Conservation (phyloP, 345 rosid genomes). For the Theobroma cacao region DNA sequence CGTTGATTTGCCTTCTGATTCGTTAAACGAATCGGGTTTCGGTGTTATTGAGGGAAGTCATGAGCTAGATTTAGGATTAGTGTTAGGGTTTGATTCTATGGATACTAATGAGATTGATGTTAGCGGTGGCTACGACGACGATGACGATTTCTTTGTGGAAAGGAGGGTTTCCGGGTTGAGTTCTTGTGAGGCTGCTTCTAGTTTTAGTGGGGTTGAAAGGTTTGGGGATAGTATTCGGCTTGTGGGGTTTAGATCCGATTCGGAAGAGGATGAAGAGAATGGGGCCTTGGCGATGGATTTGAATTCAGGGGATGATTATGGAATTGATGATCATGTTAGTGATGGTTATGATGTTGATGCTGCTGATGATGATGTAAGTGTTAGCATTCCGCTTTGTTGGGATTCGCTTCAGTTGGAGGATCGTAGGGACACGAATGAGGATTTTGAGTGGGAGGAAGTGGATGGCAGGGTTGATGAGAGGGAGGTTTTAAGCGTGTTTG, state of each 20-base stretch:
- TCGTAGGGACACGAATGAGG: slow-evolving; percentile 55
- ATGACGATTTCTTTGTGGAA: slow-evolving; percentile 48
- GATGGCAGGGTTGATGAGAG: slow-evolving; percentile 68
- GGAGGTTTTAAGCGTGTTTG: slow-evolving; percentile 51
- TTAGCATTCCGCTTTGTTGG: slow-evolving; percentile 60
- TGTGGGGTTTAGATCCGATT: slow-evolving; percentile 44
- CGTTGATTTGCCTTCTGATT: slow-evolving; percentile 32
- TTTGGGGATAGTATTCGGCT: slow-evolving; percentile 28
- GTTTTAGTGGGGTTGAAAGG: slow-evolving; percentile 5
- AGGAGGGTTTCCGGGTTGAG: slow-evolving; percentile 42
- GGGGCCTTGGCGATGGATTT: slow-evolving; percentile 33
- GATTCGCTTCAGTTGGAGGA: slow-evolving; percentile 77
- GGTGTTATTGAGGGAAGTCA: slow-evolving; percentile 42
- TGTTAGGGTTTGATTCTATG: slow-evolving; percentile 44
- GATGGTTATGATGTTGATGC: slow-evolving; percentile 30
- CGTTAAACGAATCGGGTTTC: slow-evolving; percentile 33
- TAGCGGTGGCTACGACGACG: slow-evolving; percentile 31
- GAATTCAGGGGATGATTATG: slow-evolving; percentile 51
- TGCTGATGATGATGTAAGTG: slow-evolving; percentile 46
- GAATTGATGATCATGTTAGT: slow-evolving; percentile 21
- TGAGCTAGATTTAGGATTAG: slow-evolving; percentile 31
- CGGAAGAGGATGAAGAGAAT: slow-evolving; percentile 37
- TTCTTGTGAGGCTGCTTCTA: slow-evolving; percentile 34
- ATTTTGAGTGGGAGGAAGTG: slow-evolving; percentile 95
- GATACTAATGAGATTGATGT: slow-evolving; percentile 21